These are phyloP conservation scores for Talaromyces sp. DNA, from an alignment of 2,329 filamentous ascomycete species.

Conservation along the genomic window DNA sequence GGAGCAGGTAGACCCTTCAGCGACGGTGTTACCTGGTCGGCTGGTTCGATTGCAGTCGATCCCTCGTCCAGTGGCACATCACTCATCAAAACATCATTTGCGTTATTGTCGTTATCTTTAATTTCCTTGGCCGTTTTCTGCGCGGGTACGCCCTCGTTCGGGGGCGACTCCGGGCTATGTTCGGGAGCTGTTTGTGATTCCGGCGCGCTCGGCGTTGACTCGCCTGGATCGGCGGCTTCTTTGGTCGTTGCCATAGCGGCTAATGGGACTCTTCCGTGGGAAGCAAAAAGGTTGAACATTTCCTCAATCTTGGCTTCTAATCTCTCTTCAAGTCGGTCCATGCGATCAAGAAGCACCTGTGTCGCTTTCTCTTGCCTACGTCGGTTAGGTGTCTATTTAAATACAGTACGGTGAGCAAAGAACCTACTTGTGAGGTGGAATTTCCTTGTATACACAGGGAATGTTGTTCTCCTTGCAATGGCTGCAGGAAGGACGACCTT, in stretches of 20 bases:
- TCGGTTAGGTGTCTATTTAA: neutral
- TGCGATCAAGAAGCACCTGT: constrained; percentile 28
- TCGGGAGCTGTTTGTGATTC: neutral
- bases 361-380: constrained; percentile 37
- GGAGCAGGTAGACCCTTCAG: neutral
- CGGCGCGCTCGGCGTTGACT: neutral
- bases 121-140: neutral
- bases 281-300: neutral
- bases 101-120: neutral
- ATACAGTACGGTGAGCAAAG: neutral
- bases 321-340: constrained; percentile 3
- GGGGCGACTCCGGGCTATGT: neutral
- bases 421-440: constrained; percentile 80
- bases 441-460: constrained; percentile 82
- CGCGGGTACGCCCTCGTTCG: neutral
- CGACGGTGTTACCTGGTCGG: neutral
- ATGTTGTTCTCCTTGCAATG: constrained; percentile 81
- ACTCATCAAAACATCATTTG: neutral
- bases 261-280: neutral
- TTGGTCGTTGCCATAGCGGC: neutral
- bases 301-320: constrained; percentile 7
- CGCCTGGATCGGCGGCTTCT: neutral
- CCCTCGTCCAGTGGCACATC: neutral
- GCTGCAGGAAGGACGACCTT: constrained; percentile 74
- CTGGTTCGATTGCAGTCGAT: neutral